Base-by-base conservation (phyloP, 2,329 filamentous ascomycete species). In the Fusarium sp. region DNA sequence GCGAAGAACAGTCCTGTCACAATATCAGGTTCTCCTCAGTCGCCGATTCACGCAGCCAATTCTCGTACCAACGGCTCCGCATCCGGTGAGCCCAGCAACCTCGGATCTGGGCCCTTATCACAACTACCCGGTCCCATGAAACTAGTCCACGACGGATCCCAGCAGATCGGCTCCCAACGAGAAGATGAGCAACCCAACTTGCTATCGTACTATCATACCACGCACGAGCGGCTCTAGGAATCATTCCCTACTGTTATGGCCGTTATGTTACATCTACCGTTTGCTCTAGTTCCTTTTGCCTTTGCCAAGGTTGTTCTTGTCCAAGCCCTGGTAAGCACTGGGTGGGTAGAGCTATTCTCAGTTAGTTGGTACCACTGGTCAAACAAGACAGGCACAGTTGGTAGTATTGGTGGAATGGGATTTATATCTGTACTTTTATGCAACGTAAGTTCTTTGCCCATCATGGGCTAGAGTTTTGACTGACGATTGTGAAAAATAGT, bases 291-390 rank as follows among this genome's bases (percentile, higher is more conserved):
- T 0, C 90, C 91, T 0, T 93, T 93, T 72, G 88, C 90, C 0
- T 88, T 93, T 61, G 83, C 85, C 65, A 93, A 93, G 90, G 93
- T 93, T 66, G 84, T 93, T 9, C 84, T 93, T 0, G 90, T 93
- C 0, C 90, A 93, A 74, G 90, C 85, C 0, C 79, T 93, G 1
- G 90, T 91, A 0, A 91, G 88, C 0, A 92, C 91, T 68, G 90
- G 91, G 10, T 93, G 91, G 91, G 87, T 93, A 0, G 84, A 86
- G 0, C 89, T 92, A 0, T 93, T 93, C 70, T 90, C 90, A 0
- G 83, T 91, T 55, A 90, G 90, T 1, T 93, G 90, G 90, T 86
- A 91, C 62, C 87, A 90, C 55, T 92, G 90, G 90, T 89, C 91
- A 0, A 79, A 83, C 9, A 90, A 85, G 74, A 93, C 90, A 0